A percentile compares a stretch with the other conserved stretches of the same genome.
Evolutionary conservation across 225 moss, liverwort and hornwort species (phyloP).

Genomic region (Physcomitrellopsis africana): DNA sequence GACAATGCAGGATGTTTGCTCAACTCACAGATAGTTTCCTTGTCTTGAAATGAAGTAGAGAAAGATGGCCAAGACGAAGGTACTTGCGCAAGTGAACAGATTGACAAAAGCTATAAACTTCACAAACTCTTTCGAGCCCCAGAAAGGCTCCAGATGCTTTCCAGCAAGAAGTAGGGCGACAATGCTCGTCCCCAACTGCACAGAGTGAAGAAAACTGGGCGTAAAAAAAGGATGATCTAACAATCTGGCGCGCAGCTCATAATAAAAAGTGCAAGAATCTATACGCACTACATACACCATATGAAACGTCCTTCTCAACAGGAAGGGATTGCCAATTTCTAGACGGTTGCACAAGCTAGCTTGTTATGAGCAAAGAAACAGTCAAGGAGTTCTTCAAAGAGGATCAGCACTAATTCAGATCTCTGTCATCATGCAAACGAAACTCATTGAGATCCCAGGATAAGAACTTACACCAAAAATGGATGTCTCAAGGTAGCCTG

Average conservation of each 20-base stretch:
- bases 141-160: conserved; percentile 83
- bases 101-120: conserved; percentile 82
- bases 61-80: conserved; percentile 78
- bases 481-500: conserved; percentile 66
- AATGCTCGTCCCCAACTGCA: conserved; percentile 65
- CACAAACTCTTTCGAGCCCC: conserved; percentile 91
- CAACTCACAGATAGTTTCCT: conserved; percentile 65
- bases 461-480: conserved; percentile 40
- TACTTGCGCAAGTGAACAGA: conserved; percentile 73
- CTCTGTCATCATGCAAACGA: conserved; percentile 9
- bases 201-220: neutral
- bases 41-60: conserved; percentile 83
- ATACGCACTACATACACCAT: neutral
- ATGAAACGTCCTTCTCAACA: neutral
- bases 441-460: conserved; percentile 6
- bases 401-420: conserved; percentile 4
- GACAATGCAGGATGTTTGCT: neutral
- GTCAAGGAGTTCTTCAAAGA: conserved; percentile 11
- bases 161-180: conserved; percentile 73
- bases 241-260: conserved; percentile 11
- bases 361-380: neutral
- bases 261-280: neutral
- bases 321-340: neutral
- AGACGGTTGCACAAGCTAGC: neutral
- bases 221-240: neutral